phyloP scores from a whole-genome alignment of 2,329 filamentous ascomycete genomes.

The Pyrenophora tritici-repentis region DNA sequence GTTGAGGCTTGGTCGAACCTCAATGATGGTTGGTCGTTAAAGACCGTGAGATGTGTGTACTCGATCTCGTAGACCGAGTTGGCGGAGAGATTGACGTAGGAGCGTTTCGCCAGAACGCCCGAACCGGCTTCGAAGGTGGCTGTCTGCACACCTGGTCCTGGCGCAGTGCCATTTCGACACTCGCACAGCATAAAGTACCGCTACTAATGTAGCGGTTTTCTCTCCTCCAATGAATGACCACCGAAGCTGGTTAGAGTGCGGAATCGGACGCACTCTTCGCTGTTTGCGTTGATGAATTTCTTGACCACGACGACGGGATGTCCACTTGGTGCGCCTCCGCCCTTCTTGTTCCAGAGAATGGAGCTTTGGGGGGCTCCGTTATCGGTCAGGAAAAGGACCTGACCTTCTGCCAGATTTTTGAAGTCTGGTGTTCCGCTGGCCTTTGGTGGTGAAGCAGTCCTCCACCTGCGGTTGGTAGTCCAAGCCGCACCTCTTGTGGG shows the following conservation, averaged over 20 bases:
- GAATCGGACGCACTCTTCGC: slow-evolving; percentile 13
- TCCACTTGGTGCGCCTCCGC: background rate
- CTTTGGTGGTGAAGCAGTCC: background rate
- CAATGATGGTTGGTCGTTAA: slow-evolving; percentile 2
- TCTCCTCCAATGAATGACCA: slow-evolving; percentile 5
- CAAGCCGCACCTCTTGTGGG: background rate
- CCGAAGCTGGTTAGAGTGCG: slow-evolving; percentile 19
- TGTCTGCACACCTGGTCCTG: background rate
- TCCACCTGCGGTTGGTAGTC: slow-evolving; percentile 2
- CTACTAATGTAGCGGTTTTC: background rate
- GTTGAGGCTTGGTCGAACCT: slow-evolving; percentile 15
- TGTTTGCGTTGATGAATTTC: background rate
- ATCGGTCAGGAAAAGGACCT: slow-evolving; percentile 7
- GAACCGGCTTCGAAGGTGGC: slow-evolving; percentile 17
- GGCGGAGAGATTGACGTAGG: slow-evolving; percentile 25
- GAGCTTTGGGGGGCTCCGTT: background rate
- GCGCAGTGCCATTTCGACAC: slow-evolving; percentile 2
- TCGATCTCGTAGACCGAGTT: slow-evolving; percentile 20
- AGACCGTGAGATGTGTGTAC: slow-evolving; percentile 19
- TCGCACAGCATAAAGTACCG: slow-evolving; percentile 19
- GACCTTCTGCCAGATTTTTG: slow-evolving; percentile 1
- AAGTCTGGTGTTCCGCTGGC: slow-evolving; percentile 3
- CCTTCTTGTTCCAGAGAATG: background rate
- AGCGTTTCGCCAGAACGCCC: slow-evolving; percentile 19
- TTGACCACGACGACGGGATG: slow-evolving; percentile 19